These are phyloP conservation scores for Penicillium parvum DNA, from an alignment of 495 filamentous ascomycete species.

Conservation along the genomic window DNA sequence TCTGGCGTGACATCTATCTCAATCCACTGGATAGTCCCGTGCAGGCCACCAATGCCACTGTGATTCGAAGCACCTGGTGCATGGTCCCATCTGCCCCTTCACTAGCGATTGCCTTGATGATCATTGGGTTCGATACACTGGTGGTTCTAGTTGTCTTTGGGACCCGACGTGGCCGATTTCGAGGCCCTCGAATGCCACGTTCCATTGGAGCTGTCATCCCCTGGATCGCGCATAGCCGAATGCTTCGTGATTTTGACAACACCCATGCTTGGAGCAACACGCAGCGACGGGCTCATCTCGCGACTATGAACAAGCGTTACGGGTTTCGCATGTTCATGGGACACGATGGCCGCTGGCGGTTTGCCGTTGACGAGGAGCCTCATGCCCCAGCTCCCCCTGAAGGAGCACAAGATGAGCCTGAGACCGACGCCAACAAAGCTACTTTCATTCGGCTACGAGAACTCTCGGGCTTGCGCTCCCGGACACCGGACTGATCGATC, in stretches of 20 bases:
- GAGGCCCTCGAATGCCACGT: slow-evolving; percentile 36
- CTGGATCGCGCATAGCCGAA: slow-evolving; percentile 39
- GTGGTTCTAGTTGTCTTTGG: slow-evolving; percentile 39
- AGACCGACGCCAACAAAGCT: slow-evolving; percentile 10
- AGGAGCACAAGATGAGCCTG: not conserved
- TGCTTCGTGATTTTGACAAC: slow-evolving; percentile 34
- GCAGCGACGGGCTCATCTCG: slow-evolving; percentile 28
- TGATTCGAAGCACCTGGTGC: slow-evolving; percentile 32
- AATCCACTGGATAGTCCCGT: slow-evolving; percentile 19
- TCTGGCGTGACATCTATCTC: slow-evolving; percentile 38
- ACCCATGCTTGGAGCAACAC: slow-evolving; percentile 33
- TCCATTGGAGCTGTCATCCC: slow-evolving; percentile 39
- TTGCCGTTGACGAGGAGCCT: slow-evolving; percentile 35
- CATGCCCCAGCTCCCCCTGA: not conserved
- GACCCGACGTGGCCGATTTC: slow-evolving; percentile 36
- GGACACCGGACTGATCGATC: slow-evolving; percentile 3
- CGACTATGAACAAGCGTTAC: slow-evolving; percentile 31
- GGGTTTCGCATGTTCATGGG: slow-evolving; percentile 35
- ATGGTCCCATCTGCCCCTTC: slow-evolving; percentile 36
- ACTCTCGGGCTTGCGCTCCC: slow-evolving; percentile 1
- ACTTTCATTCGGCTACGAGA: slow-evolving; percentile 20
- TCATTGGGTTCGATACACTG: slow-evolving; percentile 35
- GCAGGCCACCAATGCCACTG: slow-evolving; percentile 24
- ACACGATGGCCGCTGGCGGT: slow-evolving; percentile 32
- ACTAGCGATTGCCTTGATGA: slow-evolving; percentile 27